Percentiles rank a stretch among this genome's conserved stretches.
Conservation (phyloP, 2,329 filamentous ascomycete species). For the Talaromyces sp. region DNA sequence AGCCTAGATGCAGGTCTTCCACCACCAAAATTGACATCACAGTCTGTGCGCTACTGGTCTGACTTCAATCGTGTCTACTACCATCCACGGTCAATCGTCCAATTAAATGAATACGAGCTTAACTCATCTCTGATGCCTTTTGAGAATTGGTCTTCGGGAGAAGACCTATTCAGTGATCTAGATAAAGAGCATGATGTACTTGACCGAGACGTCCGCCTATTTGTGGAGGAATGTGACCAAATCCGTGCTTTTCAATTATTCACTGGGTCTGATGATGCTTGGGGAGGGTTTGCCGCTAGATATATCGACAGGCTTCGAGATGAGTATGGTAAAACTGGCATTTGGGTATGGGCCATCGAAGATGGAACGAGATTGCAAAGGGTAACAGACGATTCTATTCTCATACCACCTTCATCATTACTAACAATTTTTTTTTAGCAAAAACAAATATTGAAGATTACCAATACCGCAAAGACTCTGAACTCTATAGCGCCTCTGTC, state of each 20-base stretch:
- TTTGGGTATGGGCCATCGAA: constrained; percentile 85
- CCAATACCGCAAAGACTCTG: constrained; percentile 70
- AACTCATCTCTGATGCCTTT: constrained; percentile 77
- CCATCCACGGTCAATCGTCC: constrained; percentile 80
- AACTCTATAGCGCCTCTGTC: constrained; percentile 63
- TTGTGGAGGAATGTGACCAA: constrained; percentile 88
- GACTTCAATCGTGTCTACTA: constrained; percentile 92
- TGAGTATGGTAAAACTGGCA: constrained; percentile 80
- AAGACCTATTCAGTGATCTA: constrained; percentile 66
- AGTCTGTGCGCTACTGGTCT: constrained; percentile 88
- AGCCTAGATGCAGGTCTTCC: constrained; percentile 67
- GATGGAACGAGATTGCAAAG: constrained; percentile 52
- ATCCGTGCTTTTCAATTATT: constrained; percentile 83
- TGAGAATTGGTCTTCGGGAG: constrained; percentile 67
- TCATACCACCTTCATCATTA: not conserved
- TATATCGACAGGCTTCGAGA: constrained; percentile 77
- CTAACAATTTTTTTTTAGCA: constrained; percentile 29
- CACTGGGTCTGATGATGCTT: constrained; percentile 67
- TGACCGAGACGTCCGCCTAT: constrained; percentile 83
- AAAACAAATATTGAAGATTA: constrained; percentile 58
- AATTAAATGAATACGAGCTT: constrained; percentile 81
- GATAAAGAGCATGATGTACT: constrained; percentile 80
- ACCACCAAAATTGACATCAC: constrained; percentile 59
- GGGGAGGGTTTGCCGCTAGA: constrained; percentile 69
- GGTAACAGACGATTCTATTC: constrained; percentile 34